Evolutionary conservation across 495 filamentous ascomycete genomes (phyloP).

Genomic region (Penicillium bovifimosum): DNA sequence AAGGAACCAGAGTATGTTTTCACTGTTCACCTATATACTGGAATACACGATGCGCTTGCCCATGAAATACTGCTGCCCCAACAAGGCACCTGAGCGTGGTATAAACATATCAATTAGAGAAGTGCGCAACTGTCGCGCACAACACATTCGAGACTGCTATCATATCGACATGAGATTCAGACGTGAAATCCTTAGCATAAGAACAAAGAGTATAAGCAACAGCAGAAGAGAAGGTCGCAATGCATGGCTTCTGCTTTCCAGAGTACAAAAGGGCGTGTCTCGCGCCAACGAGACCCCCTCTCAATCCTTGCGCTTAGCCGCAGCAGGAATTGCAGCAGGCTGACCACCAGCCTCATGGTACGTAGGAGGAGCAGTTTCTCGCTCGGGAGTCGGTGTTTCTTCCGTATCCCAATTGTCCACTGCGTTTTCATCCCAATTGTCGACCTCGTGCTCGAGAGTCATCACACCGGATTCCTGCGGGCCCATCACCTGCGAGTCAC

Average conservation of each 20-base stretch:
- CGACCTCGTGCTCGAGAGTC: slow-evolving; percentile 66
- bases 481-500: slow-evolving; percentile 50
- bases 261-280: background rate
- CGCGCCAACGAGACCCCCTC: background rate
- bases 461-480: slow-evolving; percentile 51
- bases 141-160: slow-evolving; percentile 12
- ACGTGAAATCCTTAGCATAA: slow-evolving; percentile 19
- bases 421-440: slow-evolving; percentile 80
- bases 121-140: slow-evolving; percentile 7
- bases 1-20: background rate
- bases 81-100: background rate
- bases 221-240: background rate
- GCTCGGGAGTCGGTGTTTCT: slow-evolving; percentile 32
- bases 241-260: background rate
- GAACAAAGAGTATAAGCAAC: background rate
- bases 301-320: slow-evolving; percentile 21
- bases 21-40: background rate
- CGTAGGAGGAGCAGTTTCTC: slow-evolving; percentile 12
- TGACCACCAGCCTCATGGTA: slow-evolving; percentile 13
- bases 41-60: background rate
- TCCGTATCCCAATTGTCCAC: slow-evolving; percentile 69
- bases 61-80: background rate
- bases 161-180: slow-evolving; percentile 18
- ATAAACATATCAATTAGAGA: slow-evolving; percentile 4
- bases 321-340: background rate